Base-by-base conservation (phyloP, 352 stramenopile species). In the Paralagenidium karlingii region DNA sequence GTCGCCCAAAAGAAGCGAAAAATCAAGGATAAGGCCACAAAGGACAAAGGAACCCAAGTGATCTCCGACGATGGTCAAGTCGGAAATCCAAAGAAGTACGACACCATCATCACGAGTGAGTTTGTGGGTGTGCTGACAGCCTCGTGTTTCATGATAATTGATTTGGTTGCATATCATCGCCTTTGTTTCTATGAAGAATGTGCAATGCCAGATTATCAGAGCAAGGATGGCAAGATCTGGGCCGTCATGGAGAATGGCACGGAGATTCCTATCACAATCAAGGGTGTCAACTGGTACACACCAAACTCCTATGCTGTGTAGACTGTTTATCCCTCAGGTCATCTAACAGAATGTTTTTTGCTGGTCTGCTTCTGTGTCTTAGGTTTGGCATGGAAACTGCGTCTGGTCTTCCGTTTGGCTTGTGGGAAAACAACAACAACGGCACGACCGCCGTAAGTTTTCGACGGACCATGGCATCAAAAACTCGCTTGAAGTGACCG, bases 281-380 rank as follows among this genome's bases (percentile, higher is more conserved):
- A 83, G 47, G 69, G 69, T 10, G 53, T 77, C 44, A 83, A 83
- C 45, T 83, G 69, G 69, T 82, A 57, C n/a, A n/a, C n/a, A n/a
- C n/a, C n/a, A n/a, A 28, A 62, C 62, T 39, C 38, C n/a, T n/a
- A n/a, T n/a, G n/a, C n/a, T n/a, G n/a, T n/a, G n/a, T n/a, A n/a
- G n/a, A n/a, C n/a, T n/a, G n/a, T n/a, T n/a, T 18, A 49, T 53
- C 22, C n/a, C 5, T 7, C 15, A 36, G 22, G 30, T 20, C 19
- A 36, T 16, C n/a, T 7, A 3, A 22, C 3, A 7, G 13, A 10
- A n/a, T 9, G 18, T 26, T 45, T 13, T 31, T 5, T 19, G 10
- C 5, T 8, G 25, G 8, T 13, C 9, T 39, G 10, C 16, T 18
- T 11, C 5, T 2, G 16, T 18, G 28, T 6, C 25, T 34, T 49